These are phyloP conservation scores for Hypomyces rosellus DNA, from an alignment of 2,329 filamentous ascomycete genomes.

Conservation along the genomic window DNA sequence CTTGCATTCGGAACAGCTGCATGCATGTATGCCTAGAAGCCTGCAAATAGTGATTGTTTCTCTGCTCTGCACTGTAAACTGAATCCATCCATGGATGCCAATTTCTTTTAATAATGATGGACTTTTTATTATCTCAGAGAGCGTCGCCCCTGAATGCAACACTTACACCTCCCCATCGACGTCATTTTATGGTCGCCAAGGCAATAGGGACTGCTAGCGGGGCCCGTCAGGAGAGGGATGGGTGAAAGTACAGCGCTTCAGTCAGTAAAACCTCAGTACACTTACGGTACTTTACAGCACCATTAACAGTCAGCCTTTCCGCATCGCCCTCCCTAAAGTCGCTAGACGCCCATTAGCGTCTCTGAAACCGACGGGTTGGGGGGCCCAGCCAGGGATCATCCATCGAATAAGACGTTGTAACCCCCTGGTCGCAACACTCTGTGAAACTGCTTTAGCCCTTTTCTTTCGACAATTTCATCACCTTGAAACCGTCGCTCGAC, in stretches of 20 bases:
- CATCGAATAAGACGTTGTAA: background rate
- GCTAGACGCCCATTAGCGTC: conserved; percentile 9
- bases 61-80: no score
- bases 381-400: conserved; percentile 5
- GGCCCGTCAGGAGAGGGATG: no score
- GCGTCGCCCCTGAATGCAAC: background rate
- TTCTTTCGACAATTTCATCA: background rate
- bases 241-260: no score
- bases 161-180: conserved; percentile 4
- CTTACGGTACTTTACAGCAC: background rate
- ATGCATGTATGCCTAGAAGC: background rate
- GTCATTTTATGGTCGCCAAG: conserved; percentile 10
- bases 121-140: background rate
- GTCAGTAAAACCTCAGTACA: conserved; percentile 1
- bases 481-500: no score
- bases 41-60: no score
- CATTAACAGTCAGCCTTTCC: conserved; percentile 2
- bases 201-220: conserved; percentile 5
- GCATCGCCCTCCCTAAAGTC: background rate
- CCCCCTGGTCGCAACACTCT: background rate
- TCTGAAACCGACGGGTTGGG: conserved; percentile 10
- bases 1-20: background rate
- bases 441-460: background rate
- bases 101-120: no score
- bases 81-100: no score